phyloP scores from a whole-genome alignment of 2,329 filamentous ascomycete species.

The Fusarium anthophilum region DNA sequence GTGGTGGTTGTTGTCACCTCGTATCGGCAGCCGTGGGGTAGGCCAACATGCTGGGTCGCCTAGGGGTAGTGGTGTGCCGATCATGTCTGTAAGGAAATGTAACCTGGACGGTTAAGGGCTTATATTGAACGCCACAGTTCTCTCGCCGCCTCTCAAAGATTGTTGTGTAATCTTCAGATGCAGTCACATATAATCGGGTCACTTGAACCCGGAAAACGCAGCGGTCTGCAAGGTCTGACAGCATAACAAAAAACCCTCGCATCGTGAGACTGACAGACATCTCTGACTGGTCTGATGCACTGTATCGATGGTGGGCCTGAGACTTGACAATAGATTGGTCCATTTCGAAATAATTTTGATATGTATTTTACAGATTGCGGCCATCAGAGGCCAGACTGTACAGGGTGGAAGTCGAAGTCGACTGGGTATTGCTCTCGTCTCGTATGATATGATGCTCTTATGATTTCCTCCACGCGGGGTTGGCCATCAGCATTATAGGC shows the following conservation, averaged over 20 bases:
- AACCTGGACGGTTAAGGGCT: slow-evolving; percentile 25
- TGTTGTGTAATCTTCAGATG: slow-evolving; percentile 19
- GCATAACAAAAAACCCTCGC: slow-evolving; percentile 19
- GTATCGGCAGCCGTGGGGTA: slow-evolving; percentile 27
- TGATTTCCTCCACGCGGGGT: slow-evolving; percentile 50
- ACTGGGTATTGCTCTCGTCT: slow-evolving; percentile 41
- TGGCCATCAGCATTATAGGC: slow-evolving; percentile 70
- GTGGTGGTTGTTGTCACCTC: slow-evolving; percentile 23
- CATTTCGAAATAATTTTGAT: slow-evolving; percentile 34
- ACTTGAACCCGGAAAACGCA: slow-evolving; percentile 13
- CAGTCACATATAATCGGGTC: slow-evolving; percentile 4
- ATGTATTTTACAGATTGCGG: slow-evolving; percentile 45
- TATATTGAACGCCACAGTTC: slow-evolving; percentile 29
- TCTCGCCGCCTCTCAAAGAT: slow-evolving; percentile 5
- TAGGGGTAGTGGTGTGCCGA: slow-evolving; percentile 21
- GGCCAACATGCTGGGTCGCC: slow-evolving; percentile 25
- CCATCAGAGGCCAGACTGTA: slow-evolving; percentile 39
- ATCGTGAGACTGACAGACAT: slow-evolving; percentile 14
- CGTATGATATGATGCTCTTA: slow-evolving; percentile 34
- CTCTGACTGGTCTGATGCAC: slow-evolving; percentile 18
- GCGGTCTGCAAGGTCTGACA: slow-evolving; percentile 21
- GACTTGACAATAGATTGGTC: slow-evolving; percentile 28
- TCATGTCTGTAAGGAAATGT: slow-evolving; percentile 25
- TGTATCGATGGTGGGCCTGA: slow-evolving; percentile 11
- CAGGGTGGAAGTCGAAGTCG: slow-evolving; percentile 37